These are phyloP conservation scores for Candida gorgasii DNA, from an alignment of 805 yeast species.

Conservation along the genomic window DNA sequence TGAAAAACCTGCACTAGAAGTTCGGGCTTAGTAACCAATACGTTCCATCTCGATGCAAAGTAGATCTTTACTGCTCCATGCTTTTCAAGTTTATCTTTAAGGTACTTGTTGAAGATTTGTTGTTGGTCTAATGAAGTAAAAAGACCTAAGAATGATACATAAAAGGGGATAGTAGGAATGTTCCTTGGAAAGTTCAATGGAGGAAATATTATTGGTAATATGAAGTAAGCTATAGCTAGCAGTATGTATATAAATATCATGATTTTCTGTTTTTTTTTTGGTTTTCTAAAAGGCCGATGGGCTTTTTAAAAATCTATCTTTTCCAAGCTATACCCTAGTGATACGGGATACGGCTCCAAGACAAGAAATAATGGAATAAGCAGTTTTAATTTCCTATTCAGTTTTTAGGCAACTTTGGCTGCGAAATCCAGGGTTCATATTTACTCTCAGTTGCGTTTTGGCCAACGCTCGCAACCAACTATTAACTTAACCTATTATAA, in stretches of 20 bases:
- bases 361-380: too few relatives aligned
- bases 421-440: too few relatives aligned
- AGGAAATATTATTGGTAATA: slow-evolving; percentile 31
- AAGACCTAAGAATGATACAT: slow-evolving; percentile 51
- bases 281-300: neutral
- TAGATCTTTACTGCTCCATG: slow-evolving; percentile 60
- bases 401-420: slow-evolving; percentile 1
- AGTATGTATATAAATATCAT: neutral
- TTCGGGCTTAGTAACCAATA: slow-evolving; percentile 51
- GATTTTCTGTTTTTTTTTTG: too few relatives aligned
- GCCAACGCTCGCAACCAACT: slow-evolving; percentile 1
- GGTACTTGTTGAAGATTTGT: slow-evolving; percentile 44
- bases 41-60: slow-evolving; percentile 64
- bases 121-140: slow-evolving; percentile 49
- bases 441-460: too few relatives aligned
- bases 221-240: neutral
- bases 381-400: neutral
- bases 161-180: slow-evolving; percentile 64
- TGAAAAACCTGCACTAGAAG: slow-evolving; percentile 46
- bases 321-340: too few relatives aligned
- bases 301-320: too few relatives aligned
- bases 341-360: too few relatives aligned
- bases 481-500: too few relatives aligned
- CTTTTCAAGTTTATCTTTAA: slow-evolving; percentile 46
- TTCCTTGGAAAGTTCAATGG: slow-evolving; percentile 52